These are phyloP conservation scores for Aureobasidium vineae DNA, from an alignment of 2,329 filamentous ascomycete species.

Conservation along the genomic window DNA sequence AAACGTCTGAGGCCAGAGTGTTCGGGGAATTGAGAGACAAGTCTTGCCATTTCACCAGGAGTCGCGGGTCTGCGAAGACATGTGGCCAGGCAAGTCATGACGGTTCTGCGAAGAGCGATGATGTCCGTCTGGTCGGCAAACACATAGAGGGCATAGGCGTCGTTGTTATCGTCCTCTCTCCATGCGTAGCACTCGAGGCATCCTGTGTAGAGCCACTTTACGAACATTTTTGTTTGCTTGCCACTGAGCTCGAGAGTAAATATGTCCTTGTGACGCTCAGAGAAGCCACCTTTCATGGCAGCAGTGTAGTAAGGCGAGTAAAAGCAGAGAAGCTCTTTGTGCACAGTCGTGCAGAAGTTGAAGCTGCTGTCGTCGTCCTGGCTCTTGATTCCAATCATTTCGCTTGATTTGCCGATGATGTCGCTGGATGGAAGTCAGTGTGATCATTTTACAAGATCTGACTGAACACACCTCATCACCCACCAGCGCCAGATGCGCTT, in stretches of 20 bases:
- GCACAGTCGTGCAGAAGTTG: neutral
- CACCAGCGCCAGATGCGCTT: constrained; percentile 6
- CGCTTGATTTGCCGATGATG: neutral
- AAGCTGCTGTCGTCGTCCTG: neutral
- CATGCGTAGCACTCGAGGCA: neutral
- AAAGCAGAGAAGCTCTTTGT: constrained; percentile 16
- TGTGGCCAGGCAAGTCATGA: neutral
- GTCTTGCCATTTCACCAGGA: neutral
- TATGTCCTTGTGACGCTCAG: neutral
- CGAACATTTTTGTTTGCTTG: neutral
- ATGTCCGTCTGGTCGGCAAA: neutral
- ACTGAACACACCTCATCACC: neutral
- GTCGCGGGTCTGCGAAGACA: neutral
- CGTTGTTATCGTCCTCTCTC: too few species aligned
- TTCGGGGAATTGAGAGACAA: neutral
- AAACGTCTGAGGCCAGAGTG: neutral
- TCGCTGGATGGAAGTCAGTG: neutral
- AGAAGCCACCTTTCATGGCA: constrained; percentile 1
- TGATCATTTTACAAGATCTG: neutral
- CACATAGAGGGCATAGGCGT: neutral
- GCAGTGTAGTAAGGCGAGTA: constrained; percentile 9
- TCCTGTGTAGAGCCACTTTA: constrained; percentile 5
- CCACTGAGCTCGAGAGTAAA: neutral
- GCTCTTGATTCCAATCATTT: neutral
- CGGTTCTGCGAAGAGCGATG: constrained; percentile 9